These are phyloP conservation scores for Podaxis sp. DNA, from an alignment of 768 basidiomycete genomes.

Conservation along the genomic window DNA sequence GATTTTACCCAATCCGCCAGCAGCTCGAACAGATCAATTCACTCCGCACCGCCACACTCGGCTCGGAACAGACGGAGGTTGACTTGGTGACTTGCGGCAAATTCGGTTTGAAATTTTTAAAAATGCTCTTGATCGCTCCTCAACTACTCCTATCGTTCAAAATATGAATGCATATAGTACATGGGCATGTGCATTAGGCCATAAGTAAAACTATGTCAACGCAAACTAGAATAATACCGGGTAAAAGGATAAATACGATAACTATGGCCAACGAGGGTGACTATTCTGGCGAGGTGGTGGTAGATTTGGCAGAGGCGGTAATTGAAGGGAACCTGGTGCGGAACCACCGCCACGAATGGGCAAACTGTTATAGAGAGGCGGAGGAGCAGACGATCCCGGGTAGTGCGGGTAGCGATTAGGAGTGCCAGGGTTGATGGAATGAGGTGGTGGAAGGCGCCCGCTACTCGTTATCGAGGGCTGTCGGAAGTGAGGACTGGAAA, in stretches of 20 bases:
- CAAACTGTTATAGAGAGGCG: slow-evolving; percentile 18
- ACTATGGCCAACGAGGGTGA: slow-evolving; percentile 19
- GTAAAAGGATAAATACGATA: slow-evolving; percentile 6
- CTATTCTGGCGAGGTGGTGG: slow-evolving; percentile 14
- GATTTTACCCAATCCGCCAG: neutral
- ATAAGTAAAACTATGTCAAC: slow-evolving; percentile 15
- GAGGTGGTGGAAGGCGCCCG: slow-evolving; percentile 18
- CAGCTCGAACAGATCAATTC: neutral
- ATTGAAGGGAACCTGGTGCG: slow-evolving; percentile 18
- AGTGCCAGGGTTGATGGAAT: slow-evolving; percentile 4
- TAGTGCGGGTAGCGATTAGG: slow-evolving; percentile 24
- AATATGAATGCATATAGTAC: slow-evolving; percentile 15
- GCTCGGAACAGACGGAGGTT: neutral
- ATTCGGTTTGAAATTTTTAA: neutral
- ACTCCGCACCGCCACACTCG: slow-evolving; percentile 1
- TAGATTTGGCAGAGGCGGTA: slow-evolving; percentile 25
- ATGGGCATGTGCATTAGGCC: slow-evolving; percentile 16
- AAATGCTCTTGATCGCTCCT: neutral
- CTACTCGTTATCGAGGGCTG: slow-evolving; percentile 10
- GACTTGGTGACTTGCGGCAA: no score
- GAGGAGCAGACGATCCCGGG: slow-evolving; percentile 9
- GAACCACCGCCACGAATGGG: slow-evolving; percentile 19
- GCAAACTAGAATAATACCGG: slow-evolving; percentile 11
- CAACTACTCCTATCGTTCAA: slow-evolving; percentile 5
- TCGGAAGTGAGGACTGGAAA: slow-evolving; percentile 8